Evolutionary conservation across 768 basidiomycete genomes (phyloP), one percentile per base, ranked within the genome.

Genomic region (Cystofilobasidium capitatum): DNA sequence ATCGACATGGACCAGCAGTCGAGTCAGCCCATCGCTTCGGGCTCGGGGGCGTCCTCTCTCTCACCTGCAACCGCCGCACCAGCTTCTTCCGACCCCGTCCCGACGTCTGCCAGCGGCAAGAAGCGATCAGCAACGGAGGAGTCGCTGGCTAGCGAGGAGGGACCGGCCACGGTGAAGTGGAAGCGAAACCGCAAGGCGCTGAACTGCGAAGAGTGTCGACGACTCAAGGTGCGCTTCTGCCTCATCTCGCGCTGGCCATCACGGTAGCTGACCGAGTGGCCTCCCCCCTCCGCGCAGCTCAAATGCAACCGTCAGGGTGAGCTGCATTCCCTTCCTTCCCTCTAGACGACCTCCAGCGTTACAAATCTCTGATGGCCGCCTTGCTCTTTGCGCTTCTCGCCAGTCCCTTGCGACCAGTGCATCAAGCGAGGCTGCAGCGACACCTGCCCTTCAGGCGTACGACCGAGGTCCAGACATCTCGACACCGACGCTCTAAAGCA

Each of bases 361-460:
- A n/a, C n/a, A n/a, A n/a, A n/a, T n/a, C n/a, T n/a, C n/a, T n/a
- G n/a, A n/a, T n/a, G n/a, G n/a, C n/a, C n/a, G n/a, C n/a, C 24
- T 6, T 6, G 17, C n/a, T 54, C 49, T 7, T 54, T 20, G 10
- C 33, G n/a, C n/a, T n/a, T n/a, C 24, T 29, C 6, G 49, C 17
- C 31, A 55, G 51, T 55, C 29, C 51, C 51, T 3, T 55, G 51
- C 51, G 51, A 55, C 31, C 51, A 55, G 51, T 55, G 51, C 51
- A n/a, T 5, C 8, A 55, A 55, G 51, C 26, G 51, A 14, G 31
- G 51, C 10, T 55, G 51, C 31, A 31, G 51, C 31, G 3, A 31
- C 10, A 5, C 31, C 29, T 55, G 51, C 16, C 51, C 51, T 9
- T 10, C 10, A 24, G 49, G 49, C 5, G 24, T 31, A 6, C 24